These are phyloP conservation scores for Rostrohypoxylon terebratum DNA, from an alignment of 495 filamentous ascomycete genomes.

Conservation along the genomic window DNA sequence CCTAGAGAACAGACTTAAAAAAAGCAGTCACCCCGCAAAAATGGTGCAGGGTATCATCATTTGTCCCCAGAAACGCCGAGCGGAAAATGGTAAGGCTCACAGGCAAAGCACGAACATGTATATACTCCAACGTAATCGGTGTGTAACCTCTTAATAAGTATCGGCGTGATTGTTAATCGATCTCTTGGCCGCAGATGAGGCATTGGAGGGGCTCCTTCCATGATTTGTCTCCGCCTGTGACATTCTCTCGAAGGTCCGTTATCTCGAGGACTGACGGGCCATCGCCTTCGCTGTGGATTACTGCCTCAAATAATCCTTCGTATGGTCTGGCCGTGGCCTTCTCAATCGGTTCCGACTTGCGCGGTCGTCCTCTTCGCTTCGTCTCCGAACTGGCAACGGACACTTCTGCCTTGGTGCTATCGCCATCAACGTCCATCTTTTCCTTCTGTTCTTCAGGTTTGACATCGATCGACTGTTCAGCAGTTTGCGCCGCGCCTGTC, in stretches of 20 bases:
- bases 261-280: slow-evolving; percentile 56
- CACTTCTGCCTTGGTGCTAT: slow-evolving; percentile 37
- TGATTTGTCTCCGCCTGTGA: slow-evolving; percentile 58
- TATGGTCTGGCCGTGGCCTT: slow-evolving; percentile 54
- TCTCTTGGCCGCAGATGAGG: slow-evolving; percentile 55
- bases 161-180: slow-evolving; percentile 44
- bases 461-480: slow-evolving; percentile 62
- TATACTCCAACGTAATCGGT: slow-evolving; percentile 10
- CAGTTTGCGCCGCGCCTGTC: slow-evolving; percentile 53
- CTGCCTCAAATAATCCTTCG: slow-evolving; percentile 57
- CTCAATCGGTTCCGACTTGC: slow-evolving; percentile 48
- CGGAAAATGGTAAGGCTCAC: slow-evolving; percentile 25
- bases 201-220: slow-evolving; percentile 61
- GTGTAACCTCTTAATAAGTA: slow-evolving; percentile 1
- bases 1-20: slow-evolving; percentile 15
- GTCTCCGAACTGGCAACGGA: slow-evolving; percentile 28
- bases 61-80: slow-evolving; percentile 39
- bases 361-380: slow-evolving; percentile 49
- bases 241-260: slow-evolving; percentile 55
- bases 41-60: slow-evolving; percentile 45
- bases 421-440: slow-evolving; percentile 41
- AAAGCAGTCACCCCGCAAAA: slow-evolving; percentile 38
- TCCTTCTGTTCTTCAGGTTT: slow-evolving; percentile 52
- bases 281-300: slow-evolving; percentile 49
- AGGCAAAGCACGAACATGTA: slow-evolving; percentile 17